phyloP scores from a whole-genome alignment of 2,329 filamentous ascomycete species.

The Curvularia spicifera region DNA sequence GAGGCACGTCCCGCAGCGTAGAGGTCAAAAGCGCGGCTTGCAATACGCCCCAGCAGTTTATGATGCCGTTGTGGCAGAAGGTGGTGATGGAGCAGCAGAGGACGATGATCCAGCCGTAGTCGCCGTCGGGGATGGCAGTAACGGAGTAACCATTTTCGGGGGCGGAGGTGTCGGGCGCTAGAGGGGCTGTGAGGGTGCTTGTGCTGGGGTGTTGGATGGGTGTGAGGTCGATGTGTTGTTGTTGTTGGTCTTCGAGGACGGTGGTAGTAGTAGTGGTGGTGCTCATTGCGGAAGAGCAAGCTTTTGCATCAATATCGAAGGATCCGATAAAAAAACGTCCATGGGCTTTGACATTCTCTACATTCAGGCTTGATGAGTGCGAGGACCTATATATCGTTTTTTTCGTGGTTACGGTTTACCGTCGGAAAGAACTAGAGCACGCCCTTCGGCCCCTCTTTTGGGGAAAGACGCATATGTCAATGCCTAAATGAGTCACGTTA shows the following conservation, averaged over 20 bases:
- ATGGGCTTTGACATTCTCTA: too few relatives aligned
- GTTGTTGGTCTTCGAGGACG: neutral
- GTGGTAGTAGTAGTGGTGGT: neutral
- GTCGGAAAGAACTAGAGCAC: slow-evolving; percentile 3
- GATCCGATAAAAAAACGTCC: too few relatives aligned
- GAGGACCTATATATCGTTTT: neutral
- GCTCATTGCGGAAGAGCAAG: neutral
- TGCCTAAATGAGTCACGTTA: neutral
- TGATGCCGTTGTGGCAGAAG: slow-evolving; percentile 61
- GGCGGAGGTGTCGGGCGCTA: too few relatives aligned
- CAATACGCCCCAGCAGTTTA: slow-evolving; percentile 67
- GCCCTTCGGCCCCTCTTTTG: slow-evolving; percentile 5
- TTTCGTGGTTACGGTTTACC: neutral
- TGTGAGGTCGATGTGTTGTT: neutral
- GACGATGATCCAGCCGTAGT: slow-evolving; percentile 65
- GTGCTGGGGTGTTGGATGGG: neutral
- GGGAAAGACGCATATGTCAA: neutral
- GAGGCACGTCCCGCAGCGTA: slow-evolving; percentile 51
- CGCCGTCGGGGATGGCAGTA: slow-evolving; percentile 57
- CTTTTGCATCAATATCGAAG: too few relatives aligned
- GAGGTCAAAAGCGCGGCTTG: slow-evolving; percentile 63
- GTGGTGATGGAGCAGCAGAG: slow-evolving; percentile 58
- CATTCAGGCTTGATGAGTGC: neutral
- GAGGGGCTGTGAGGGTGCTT: neutral
- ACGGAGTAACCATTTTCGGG: slow-evolving; percentile 29